Percentiles rank a stretch among this genome's conserved stretches.
These are phyloP conservation scores for Aspergillus intermedius DNA, from an alignment of 2,329 filamentous ascomycete genomes.

Conservation along the genomic window DNA sequence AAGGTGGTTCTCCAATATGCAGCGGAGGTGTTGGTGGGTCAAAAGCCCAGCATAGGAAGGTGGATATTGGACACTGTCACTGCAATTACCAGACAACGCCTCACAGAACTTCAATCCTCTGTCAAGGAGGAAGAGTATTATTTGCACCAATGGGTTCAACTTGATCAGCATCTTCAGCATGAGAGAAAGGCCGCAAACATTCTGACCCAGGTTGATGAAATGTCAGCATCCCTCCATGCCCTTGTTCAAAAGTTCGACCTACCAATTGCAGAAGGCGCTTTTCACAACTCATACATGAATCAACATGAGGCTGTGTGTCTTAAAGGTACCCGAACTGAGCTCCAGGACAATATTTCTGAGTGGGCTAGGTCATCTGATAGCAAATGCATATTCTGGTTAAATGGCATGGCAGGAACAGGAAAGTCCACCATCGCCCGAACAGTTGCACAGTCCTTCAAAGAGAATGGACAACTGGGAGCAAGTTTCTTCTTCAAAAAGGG, in stretches of 20 bases:
- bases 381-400: conserved; percentile 7
- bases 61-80: conserved; percentile 7
- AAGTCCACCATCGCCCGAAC: conserved; percentile 12
- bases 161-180: conserved; percentile 6
- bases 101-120: conserved; percentile 7
- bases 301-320: conserved; percentile 9
- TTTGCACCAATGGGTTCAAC: conserved; percentile 3
- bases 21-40: conserved; percentile 2
- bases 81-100: conserved; percentile 6
- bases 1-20: conserved; percentile 8
- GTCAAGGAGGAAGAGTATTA: conserved; percentile 8
- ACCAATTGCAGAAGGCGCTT: conserved; percentile 8
- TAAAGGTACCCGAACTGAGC: conserved; percentile 15
- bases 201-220: conserved; percentile 2
- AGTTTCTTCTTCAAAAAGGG: conserved; percentile 15
- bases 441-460: conserved; percentile 3
- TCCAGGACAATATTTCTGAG: conserved; percentile 15
- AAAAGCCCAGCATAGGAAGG: conserved; percentile 1
- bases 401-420: conserved; percentile 6
- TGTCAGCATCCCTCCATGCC: neutral
- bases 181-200: conserved; percentile 3
- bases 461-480: conserved; percentile 3
- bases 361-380: conserved; percentile 12
- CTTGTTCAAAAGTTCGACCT: neutral
- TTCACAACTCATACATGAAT: conserved; percentile 11